A percentile compares a stretch with the other conserved stretches of the same genome.
These are phyloP conservation scores for Dipteronia dyeriana DNA, from an alignment of 345 rosid species.

Conservation along the genomic window DNA sequence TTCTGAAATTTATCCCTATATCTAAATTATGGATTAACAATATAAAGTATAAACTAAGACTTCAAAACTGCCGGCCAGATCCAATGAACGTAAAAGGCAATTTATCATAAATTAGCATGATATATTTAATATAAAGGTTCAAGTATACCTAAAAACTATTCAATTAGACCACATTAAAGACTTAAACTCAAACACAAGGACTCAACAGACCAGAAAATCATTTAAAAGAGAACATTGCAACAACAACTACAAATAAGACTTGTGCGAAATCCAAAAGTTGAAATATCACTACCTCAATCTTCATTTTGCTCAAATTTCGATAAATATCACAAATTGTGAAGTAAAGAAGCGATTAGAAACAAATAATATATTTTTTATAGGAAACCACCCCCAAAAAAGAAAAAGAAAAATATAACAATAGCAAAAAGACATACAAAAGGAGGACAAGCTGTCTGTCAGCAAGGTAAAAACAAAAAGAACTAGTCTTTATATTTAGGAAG, in stretches of 20 bases:
- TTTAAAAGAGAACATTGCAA: background rate
- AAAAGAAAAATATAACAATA: too few relatives aligned
- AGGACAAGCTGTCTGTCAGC: background rate
- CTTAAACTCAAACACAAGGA: background rate
- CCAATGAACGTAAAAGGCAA: background rate
- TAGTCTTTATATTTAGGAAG: background rate
- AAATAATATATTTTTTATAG: too few relatives aligned
- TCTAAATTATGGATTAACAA: background rate
- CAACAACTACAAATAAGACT: background rate
- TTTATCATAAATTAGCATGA: background rate
- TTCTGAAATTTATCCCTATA: background rate
- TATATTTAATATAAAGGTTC: background rate
- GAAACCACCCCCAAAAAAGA: too few relatives aligned
- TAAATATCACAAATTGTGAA: background rate
- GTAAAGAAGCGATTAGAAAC: background rate
- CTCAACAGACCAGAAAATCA: background rate
- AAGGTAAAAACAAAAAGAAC: background rate
- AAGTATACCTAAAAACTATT: background rate
- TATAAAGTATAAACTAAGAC: background rate
- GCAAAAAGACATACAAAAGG: background rate
- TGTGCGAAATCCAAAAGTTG: background rate
- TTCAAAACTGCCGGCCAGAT: background rate
- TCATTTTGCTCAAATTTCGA: conserved; percentile 14
- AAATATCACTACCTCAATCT: background rate
- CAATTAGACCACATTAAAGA: background rate